Percentiles rank a stretch among this genome's conserved stretches.
phyloP scores from a whole-genome alignment of 768 basidiomycete species.

The Tephrocybe rancida region DNA sequence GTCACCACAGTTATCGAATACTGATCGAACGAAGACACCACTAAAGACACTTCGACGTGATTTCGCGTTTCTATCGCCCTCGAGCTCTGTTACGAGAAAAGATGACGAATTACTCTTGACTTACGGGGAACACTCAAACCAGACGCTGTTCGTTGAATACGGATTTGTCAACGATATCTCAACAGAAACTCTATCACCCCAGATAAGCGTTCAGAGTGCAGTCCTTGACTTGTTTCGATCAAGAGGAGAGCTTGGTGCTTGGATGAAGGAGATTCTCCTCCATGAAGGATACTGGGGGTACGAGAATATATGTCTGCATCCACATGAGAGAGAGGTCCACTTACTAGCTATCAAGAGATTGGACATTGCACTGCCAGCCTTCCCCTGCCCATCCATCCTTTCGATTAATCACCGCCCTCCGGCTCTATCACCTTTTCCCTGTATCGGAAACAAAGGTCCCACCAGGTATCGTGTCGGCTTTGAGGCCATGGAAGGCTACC shows the following conservation, averaged over 20 bases:
- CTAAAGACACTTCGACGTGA: conserved; percentile 42
- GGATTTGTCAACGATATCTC: conserved; percentile 67
- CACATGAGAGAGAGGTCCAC: neutral
- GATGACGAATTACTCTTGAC: conserved; percentile 74
- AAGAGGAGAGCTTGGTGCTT: conserved; percentile 37
- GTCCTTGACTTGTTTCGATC: conserved; percentile 52
- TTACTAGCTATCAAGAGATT: conserved; percentile 54
- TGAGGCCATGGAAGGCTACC: conserved; percentile 58
- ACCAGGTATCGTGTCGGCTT: conserved; percentile 26
- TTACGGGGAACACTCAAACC: conserved; percentile 83
- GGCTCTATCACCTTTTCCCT: conserved; percentile 58
- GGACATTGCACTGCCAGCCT: conserved; percentile 71
- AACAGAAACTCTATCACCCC: conserved; percentile 24
- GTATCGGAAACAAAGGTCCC: conserved; percentile 20
- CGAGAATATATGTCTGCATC: conserved; percentile 21
- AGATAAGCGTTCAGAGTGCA: conserved; percentile 64
- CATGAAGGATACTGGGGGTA: conserved; percentile 87
- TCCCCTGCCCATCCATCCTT: conserved; percentile 76
- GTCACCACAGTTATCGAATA: conserved; percentile 38
- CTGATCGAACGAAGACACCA: conserved; percentile 37
- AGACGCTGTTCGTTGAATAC: conserved; percentile 84
- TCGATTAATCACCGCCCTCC: conserved; percentile 71
- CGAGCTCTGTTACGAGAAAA: conserved; percentile 35
- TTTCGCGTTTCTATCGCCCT: conserved; percentile 53
- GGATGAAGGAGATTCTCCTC: conserved; percentile 57